Conservation (phyloP, 306 rosid genomes). For the Astragalus membranaceus region DNA sequence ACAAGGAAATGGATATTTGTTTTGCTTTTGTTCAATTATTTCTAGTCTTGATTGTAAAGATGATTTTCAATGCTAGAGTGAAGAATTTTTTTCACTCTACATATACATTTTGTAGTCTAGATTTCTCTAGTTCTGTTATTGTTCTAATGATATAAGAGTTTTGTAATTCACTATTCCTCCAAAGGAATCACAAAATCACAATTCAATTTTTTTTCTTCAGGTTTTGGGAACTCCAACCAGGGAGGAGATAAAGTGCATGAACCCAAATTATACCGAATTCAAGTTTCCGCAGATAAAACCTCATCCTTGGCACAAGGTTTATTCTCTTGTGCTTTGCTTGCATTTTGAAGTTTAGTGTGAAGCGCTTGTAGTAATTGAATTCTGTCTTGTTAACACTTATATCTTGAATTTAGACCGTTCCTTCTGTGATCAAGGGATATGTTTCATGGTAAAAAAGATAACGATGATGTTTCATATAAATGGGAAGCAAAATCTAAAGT, state of each 20-base stretch:
- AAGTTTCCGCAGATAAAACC: constrained; percentile 99
- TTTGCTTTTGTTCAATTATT: neutral
- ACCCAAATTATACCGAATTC: constrained; percentile 94
- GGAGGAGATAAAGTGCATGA: constrained; percentile 99
- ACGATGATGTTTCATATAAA: neutral
- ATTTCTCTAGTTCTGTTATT: neutral
- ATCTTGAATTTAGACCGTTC: constrained; percentile 4
- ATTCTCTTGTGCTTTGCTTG: constrained; percentile 11
- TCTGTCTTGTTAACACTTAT: neutral
- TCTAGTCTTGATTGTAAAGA: constrained; percentile 5
- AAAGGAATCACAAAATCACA: neutral
- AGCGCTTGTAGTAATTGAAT: neutral
- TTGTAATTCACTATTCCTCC: neutral
- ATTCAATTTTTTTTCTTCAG: constrained; percentile 32
- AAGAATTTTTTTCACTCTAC: neutral
- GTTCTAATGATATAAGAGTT: neutral
- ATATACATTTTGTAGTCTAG: neutral
- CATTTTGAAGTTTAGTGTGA: constrained; percentile 3
- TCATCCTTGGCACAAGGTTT: constrained; percentile 99
- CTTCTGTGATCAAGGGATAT: neutral
- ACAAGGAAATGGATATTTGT: constrained; percentile 9
- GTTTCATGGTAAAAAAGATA: neutral
- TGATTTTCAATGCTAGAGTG: neutral
- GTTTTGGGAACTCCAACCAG: constrained; percentile 98
- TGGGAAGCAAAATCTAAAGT: neutral